Conservation (phyloP, 2,329 filamentous ascomycete species). For the Fusarium abutilonis region DNA sequence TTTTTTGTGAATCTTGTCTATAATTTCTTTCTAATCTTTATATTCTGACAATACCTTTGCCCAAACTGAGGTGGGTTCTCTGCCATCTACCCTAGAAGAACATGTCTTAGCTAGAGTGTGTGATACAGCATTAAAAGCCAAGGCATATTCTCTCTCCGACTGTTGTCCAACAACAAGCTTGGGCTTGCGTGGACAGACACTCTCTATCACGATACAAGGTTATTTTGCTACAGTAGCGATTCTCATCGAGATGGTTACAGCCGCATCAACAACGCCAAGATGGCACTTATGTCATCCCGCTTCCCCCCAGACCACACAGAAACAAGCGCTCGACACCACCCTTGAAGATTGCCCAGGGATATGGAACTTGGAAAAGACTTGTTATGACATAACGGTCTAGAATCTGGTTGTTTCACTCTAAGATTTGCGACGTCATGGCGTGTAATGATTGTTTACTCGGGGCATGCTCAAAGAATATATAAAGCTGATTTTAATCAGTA, state of each 20-base stretch:
- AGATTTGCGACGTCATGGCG: constrained; percentile 30
- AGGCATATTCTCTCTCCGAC: neutral
- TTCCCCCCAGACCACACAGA: constrained; percentile 21
- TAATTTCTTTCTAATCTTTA: no score
- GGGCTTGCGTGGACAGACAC: neutral
- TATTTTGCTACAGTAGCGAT: neutral
- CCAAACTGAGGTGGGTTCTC: no score
- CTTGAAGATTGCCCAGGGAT: constrained; percentile 4
- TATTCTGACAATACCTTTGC: no score
- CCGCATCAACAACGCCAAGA: neutral
- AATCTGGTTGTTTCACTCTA: neutral
- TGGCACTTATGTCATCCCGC: constrained; percentile 21
- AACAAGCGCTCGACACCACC: constrained; percentile 7
- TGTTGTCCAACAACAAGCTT: neutral
- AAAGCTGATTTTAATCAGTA: neutral
- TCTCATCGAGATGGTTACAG: constrained; percentile 19
- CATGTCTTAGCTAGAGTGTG: no score
- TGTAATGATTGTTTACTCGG: neutral
- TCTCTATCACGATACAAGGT: neutral
- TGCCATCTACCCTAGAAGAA: no score
- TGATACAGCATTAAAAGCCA: neutral
- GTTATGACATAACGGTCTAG: constrained; percentile 35
- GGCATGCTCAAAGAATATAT: constrained; percentile 16
- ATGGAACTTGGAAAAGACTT: constrained; percentile 11
- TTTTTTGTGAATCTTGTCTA: no score